Conservation (phyloP, 176 grass and related monocot genomes). For the Otatea glauca region DNA sequence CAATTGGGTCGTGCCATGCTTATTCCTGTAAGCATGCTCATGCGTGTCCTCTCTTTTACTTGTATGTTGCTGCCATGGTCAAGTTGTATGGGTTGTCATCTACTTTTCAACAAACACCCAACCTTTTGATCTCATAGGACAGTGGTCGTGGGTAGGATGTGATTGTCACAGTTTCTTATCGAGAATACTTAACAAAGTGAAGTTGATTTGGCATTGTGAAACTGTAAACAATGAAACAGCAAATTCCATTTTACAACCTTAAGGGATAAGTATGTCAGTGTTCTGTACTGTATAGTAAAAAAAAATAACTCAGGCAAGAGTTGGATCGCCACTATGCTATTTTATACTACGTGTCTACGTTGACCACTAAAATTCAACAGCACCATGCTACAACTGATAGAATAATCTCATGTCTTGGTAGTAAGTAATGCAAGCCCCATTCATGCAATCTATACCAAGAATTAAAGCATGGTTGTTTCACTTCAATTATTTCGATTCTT, state of each 20-base stretch:
- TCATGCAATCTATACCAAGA: background rate
- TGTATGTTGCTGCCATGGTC: background rate
- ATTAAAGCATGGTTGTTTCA: background rate
- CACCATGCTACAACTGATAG: background rate
- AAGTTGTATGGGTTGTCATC: background rate
- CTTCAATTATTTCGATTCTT: constrained; percentile 27
- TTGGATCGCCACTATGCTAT: constrained; percentile 12
- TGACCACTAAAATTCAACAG: background rate
- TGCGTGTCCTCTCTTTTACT: background rate
- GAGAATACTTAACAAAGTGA: constrained; percentile 2
- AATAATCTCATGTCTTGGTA: background rate
- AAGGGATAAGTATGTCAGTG: constrained; percentile 12
- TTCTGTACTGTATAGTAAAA: background rate
- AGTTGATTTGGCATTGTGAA: background rate
- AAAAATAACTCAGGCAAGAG: background rate
- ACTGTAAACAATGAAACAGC: background rate
- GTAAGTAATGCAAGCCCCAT: too few species aligned
- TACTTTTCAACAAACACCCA: constrained; percentile 9
- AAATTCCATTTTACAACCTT: background rate
- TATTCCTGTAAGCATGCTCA: background rate
- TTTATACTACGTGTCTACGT: background rate
- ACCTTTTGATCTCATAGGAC: constrained; percentile 4
- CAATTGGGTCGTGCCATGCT: background rate
- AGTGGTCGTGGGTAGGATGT: background rate
- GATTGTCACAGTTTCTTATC: background rate